A percentile compares a stretch with the other conserved stretches of the same genome.
These are phyloP conservation scores for Arthrobotrys iridis DNA, from an alignment of 2,329 filamentous ascomycete genomes.

Conservation along the genomic window DNA sequence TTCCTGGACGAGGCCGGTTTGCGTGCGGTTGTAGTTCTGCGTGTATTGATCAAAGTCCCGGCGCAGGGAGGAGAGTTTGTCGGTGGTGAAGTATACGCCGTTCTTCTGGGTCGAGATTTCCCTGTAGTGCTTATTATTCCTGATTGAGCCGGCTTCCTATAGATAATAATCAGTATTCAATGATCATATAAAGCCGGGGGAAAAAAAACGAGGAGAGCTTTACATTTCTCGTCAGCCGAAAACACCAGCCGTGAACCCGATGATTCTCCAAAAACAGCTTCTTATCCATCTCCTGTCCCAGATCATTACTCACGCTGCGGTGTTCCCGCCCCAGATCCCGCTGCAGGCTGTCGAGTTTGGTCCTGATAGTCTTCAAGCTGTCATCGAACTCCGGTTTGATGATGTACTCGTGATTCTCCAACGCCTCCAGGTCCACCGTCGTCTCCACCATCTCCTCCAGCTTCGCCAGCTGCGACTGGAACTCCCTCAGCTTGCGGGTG, in stretches of 20 bases:
- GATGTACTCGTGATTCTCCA: conserved; percentile 97
- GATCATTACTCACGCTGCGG: conserved; percentile 76
- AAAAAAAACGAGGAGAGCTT: neutral
- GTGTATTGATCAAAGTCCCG: conserved; percentile 94
- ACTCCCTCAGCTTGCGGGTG: conserved; percentile 79
- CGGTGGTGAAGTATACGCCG: conserved; percentile 96
- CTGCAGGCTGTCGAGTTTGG: conserved; percentile 85
- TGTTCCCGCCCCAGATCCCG: conserved; percentile 87
- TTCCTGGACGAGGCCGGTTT: conserved; percentile 87
- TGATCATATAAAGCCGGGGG: conserved; percentile 5
- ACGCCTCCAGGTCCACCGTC: conserved; percentile 91
- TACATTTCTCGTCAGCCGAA: conserved; percentile 82
- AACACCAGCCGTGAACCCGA: conserved; percentile 94
- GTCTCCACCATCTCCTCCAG: conserved; percentile 98
- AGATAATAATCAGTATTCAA: conserved; percentile 18
- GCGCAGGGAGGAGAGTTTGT: conserved; percentile 78
- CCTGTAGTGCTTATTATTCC: conserved; percentile 87
- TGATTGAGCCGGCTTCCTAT: conserved; percentile 84
- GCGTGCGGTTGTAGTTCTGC: conserved; percentile 93
- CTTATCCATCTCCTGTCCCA: conserved; percentile 94
- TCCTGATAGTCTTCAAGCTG: conserved; percentile 82
- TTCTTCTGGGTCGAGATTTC: conserved; percentile 99
- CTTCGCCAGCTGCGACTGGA: conserved; percentile 79
- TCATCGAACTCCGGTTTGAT: conserved; percentile 99
- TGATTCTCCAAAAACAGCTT: conserved; percentile 98